Evolutionary conservation across 2,329 filamentous ascomycete species (phyloP).

Genomic region (Orbilia quercus): DNA sequence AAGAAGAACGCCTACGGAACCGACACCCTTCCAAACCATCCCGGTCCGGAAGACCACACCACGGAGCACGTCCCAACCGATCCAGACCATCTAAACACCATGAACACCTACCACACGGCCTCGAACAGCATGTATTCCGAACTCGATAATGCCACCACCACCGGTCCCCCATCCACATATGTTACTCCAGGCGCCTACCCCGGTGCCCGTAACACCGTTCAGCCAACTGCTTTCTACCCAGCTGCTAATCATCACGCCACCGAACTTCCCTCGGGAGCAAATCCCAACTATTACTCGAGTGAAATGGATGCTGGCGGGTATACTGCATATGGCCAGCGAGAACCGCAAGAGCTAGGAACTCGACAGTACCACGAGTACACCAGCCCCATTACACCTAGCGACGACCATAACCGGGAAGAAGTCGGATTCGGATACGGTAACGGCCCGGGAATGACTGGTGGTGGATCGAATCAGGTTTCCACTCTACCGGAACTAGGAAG

Average conservation of each 20-base stretch:
- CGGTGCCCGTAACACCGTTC: slow-evolving; percentile 15
- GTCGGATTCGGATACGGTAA: slow-evolving; percentile 54
- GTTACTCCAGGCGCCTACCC: slow-evolving; percentile 35
- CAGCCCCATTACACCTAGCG: slow-evolving; percentile 14
- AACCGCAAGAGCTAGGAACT: slow-evolving; percentile 35
- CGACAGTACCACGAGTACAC: slow-evolving; percentile 15
- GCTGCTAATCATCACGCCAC: slow-evolving; percentile 15
- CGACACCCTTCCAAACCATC: slow-evolving; percentile 36
- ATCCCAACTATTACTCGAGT: slow-evolving; percentile 44
- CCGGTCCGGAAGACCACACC: slow-evolving; percentile 38
- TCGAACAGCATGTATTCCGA: slow-evolving; percentile 52
- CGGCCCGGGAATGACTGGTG: slow-evolving; percentile 39
- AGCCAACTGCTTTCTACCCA: slow-evolving; percentile 44
- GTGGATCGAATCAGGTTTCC: slow-evolving; percentile 46
- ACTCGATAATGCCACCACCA: slow-evolving; percentile 28
- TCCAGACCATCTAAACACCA: slow-evolving; percentile 46
- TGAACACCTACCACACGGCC: slow-evolving; percentile 47
- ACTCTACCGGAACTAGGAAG: slow-evolving; percentile 46
- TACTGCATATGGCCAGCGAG: slow-evolving; percentile 5
- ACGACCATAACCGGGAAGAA: slow-evolving; percentile 30
- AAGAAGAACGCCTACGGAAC: slow-evolving; percentile 26
- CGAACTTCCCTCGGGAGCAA: slow-evolving; percentile 23
- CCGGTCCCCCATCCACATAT: slow-evolving; percentile 22
- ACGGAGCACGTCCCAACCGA: slow-evolving; percentile 38
- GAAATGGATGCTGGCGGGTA: slow-evolving; percentile 40